Evolutionary conservation across 2,329 filamentous ascomycete genomes (phyloP).

Genomic region (Clarireedia hainanense): DNA sequence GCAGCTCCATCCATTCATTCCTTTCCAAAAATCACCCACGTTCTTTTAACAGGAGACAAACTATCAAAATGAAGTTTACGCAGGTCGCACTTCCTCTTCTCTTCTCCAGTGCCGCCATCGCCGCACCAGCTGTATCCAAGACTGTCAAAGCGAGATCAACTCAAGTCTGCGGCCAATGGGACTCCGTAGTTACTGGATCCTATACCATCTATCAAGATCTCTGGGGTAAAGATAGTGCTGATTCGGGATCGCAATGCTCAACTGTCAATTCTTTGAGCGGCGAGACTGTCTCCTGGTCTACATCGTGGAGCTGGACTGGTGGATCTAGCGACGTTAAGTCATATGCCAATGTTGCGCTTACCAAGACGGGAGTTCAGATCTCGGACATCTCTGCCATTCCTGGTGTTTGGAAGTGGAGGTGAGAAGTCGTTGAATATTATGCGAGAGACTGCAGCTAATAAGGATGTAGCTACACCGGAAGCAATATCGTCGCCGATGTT

Average conservation of each 20-base stretch:
- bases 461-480: conserved; percentile 37
- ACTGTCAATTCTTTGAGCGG: conserved; percentile 30
- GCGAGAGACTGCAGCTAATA: not conserved
- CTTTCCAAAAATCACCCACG: not conserved
- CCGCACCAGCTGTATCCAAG: not conserved
- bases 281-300: conserved; percentile 32
- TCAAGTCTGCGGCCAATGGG: conserved; percentile 21
- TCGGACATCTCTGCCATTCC: conserved; percentile 32
- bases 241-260: conserved; percentile 30
- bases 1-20: not conserved
- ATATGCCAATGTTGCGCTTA: conserved; percentile 33
- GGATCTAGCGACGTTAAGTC: conserved; percentile 33
- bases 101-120: conserved; percentile 3
- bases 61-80: conserved; percentile 10
- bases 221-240: not conserved
- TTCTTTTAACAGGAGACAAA: not conserved
- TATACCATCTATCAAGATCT: conserved; percentile 35
- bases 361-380: conserved; percentile 28
- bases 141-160: not conserved
- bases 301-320: conserved; percentile 35
- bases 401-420: conserved; percentile 34
- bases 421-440: conserved; percentile 10
- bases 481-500: conserved; percentile 46
- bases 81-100: conserved; percentile 10
- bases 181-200: conserved; percentile 21